phyloP scores from a whole-genome alignment of 495 filamentous ascomycete species.

The Hypoxylon intermedium region DNA sequence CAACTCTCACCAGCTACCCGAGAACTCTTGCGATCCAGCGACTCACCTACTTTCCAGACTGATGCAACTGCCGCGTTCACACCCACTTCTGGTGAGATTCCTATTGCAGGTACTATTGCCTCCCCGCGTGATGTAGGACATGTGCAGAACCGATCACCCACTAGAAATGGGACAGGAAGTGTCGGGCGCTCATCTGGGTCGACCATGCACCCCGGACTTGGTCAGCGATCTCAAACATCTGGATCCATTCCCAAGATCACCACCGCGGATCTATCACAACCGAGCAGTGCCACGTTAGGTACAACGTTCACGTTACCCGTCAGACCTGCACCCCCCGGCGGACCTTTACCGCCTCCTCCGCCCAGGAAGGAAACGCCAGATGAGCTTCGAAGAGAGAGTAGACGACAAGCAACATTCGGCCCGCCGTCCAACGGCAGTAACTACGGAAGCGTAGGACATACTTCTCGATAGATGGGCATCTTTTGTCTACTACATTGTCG shows the following conservation, averaged over 20 bases:
- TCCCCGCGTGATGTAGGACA: slow-evolving; percentile 51
- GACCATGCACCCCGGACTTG: slow-evolving; percentile 58
- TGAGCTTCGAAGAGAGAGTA: slow-evolving; percentile 46
- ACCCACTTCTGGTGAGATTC: slow-evolving; percentile 72
- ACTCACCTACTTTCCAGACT: slow-evolving; percentile 54
- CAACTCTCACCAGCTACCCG: slow-evolving; percentile 66
- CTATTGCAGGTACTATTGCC: slow-evolving; percentile 62
- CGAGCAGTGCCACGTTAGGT: slow-evolving; percentile 37
- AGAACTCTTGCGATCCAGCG: slow-evolving; percentile 61
- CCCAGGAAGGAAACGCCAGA: slow-evolving; percentile 54
- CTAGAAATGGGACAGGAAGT: slow-evolving; percentile 49
- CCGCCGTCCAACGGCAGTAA: slow-evolving; percentile 44
- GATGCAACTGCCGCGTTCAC: slow-evolving; percentile 52
- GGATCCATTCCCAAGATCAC: slow-evolving; percentile 51
- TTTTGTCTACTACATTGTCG: neutral
- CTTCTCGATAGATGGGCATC: slow-evolving; percentile 23
- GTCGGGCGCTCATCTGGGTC: slow-evolving; percentile 53
- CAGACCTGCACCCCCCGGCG: slow-evolving; percentile 53
- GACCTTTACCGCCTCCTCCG: slow-evolving; percentile 53
- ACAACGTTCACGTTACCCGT: slow-evolving; percentile 57
- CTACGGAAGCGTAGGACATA: slow-evolving; percentile 41
- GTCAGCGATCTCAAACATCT: slow-evolving; percentile 54
- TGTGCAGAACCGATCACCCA: slow-evolving; percentile 51
- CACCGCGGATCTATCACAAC: slow-evolving; percentile 38
- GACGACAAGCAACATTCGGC: slow-evolving; percentile 52